phyloP scores from a whole-genome alignment of 2,329 filamentous ascomycete species.

The Metarhizium guizhouense region DNA sequence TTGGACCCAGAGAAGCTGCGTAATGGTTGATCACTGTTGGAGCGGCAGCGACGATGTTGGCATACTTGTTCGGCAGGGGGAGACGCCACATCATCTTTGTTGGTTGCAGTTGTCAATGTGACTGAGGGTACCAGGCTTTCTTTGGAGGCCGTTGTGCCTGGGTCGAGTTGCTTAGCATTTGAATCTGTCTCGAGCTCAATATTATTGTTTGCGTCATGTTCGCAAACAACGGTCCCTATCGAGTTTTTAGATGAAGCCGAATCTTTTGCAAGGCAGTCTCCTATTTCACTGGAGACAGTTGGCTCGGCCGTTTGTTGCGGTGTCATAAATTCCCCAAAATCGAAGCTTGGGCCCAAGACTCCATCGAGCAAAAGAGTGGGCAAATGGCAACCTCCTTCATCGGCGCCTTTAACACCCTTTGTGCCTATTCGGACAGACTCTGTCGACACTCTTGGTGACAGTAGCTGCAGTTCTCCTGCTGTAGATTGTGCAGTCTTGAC shows the following conservation, averaged over 20 bases:
- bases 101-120: neutral
- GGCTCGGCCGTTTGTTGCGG: neutral
- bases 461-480: constrained; percentile 7
- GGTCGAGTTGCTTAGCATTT: neutral
- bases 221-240: neutral
- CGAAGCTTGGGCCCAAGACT: constrained; percentile 5
- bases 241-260: neutral
- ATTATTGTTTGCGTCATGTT: neutral
- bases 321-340: constrained; percentile 2
- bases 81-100: neutral
- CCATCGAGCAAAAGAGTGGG: constrained; percentile 8
- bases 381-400: constrained; percentile 5
- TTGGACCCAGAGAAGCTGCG: neutral
- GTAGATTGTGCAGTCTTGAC: constrained; percentile 4
- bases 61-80: neutral
- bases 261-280: neutral
- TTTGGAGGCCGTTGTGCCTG: neutral
- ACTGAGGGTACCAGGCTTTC: neutral
- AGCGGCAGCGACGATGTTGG: neutral
- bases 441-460: constrained; percentile 2
- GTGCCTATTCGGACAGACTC: neutral
- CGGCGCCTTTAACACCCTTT: neutral
- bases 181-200: neutral
- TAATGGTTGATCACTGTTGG: constrained; percentile 4
- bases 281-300: neutral